Base-by-base conservation (phyloP, 352 stramenopile genomes). In the Globisporangium alternatum region DNA sequence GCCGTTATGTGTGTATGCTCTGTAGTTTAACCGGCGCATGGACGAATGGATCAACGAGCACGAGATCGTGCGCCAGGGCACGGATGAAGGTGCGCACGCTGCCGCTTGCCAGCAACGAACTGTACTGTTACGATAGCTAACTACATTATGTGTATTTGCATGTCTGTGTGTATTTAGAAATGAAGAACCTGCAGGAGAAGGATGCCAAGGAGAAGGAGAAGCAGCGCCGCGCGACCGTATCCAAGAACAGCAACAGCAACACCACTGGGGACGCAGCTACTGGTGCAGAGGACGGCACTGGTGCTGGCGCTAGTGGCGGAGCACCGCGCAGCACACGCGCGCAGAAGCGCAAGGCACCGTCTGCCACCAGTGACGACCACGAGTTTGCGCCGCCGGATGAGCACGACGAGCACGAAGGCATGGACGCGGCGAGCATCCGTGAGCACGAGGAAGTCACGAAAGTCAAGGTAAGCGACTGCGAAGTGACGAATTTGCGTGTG, bases 371-470 rank as follows among this genome's bases (percentile, higher is more conserved):
- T 17, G 79, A 88, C 44, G 76, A 81, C 47, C 72, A 89, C 60
- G 82, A 91, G 31, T 92, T 98, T 8, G 91, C 96, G 28, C 85
- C 94, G 62, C 76, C 85, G 28, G 83, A 93, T 57, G 91, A 98
- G 64, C 90, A 99, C 59, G 97, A 99, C 70, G 97, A 99, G 73
- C 97, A 99, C 69, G 96, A 99, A 89, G 97, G 97, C 37, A 96
- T 99, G 77, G 97, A 99, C 75, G 97, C 98, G 59, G 96, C 92
- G 15, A 97, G 90, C 39, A 89, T 99, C 52, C 89, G 95, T 64
- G 97, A 99, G 70, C 97, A 99, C 77, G 97, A 99, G 68, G 96
- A 99, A 68, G 94, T 98, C 13, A 98, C 96, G 31, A 98, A 98
- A 82, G 88, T 98, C 55, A 98, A 98, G 78, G 86, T 92, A 22